Evolutionary conservation across 768 basidiomycete species (phyloP).

Genomic region (Hericium rajendrae): DNA sequence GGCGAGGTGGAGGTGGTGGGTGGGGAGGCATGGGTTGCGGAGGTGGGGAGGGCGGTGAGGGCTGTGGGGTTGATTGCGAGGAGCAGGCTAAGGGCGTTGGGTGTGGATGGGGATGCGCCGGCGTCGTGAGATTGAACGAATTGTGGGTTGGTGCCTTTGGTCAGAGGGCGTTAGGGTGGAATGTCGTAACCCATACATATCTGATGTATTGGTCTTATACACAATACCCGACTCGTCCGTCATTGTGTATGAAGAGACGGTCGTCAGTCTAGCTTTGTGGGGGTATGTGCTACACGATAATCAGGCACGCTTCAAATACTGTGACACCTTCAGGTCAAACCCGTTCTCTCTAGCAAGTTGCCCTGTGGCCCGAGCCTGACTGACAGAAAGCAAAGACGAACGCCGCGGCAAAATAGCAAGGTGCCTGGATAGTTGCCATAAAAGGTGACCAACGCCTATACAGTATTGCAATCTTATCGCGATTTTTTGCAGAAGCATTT

Average conservation of each 20-base stretch:
- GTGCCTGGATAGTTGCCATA: constrained; percentile 2
- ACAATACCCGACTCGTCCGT: too few relatives aligned
- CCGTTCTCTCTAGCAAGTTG: too few relatives aligned
- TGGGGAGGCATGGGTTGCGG: constrained; percentile 47
- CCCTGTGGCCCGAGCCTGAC: too few relatives aligned
- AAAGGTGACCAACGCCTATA: background rate
- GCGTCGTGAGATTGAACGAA: background rate
- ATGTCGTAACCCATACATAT: too few relatives aligned
- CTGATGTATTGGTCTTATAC: too few relatives aligned
- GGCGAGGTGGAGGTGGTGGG: constrained; percentile 19
- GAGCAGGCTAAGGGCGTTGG: constrained; percentile 45
- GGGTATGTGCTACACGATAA: too few relatives aligned
- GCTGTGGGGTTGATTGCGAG: constrained; percentile 75
- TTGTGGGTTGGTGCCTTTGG: background rate
- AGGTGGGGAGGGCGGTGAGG: constrained; percentile 61
- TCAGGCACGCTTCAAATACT: too few relatives aligned
- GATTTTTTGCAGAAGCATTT: background rate
- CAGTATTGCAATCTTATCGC: constrained; percentile 1
- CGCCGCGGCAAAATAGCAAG: background rate
- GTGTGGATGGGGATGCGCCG: constrained; percentile 23
- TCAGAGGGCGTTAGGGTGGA: too few relatives aligned
- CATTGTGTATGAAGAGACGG: too few relatives aligned
- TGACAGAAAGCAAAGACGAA: background rate
- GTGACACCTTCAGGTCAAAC: too few relatives aligned
- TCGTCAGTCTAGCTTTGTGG: too few relatives aligned